Evolutionary conservation across 176 grass and related monocot genomes (phyloP).

Genomic region (barley (Hordeum vulgare)): DNA sequence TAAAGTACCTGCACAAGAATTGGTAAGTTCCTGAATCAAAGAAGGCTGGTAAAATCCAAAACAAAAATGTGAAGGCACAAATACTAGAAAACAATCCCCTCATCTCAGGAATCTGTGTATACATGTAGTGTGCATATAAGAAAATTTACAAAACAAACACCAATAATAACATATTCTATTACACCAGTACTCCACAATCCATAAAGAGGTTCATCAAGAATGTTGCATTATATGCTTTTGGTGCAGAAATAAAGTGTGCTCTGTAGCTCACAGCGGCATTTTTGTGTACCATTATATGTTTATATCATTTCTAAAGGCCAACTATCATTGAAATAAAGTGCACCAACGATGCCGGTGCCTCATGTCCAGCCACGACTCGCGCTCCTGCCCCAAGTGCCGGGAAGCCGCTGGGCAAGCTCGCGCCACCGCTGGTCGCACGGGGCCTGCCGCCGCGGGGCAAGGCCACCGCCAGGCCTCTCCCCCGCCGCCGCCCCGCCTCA

Average conservation of each 20-base stretch:
- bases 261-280: background rate
- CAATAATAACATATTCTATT: background rate
- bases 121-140: background rate
- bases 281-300: background rate
- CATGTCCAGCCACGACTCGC: too few species aligned
- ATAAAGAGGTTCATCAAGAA: background rate
- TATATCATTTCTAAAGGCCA: background rate
- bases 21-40: background rate
- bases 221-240: background rate
- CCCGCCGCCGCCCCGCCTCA: too few species aligned
- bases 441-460: too few species aligned
- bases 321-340: too few species aligned
- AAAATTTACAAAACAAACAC: background rate
- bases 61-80: background rate
- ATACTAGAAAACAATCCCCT: background rate
- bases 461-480: too few species aligned
- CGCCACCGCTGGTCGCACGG: too few species aligned
- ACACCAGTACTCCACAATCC: background rate
- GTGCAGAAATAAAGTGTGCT: background rate
- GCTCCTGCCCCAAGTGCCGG: too few species aligned
- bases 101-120: background rate
- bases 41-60: background rate
- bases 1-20: constrained; percentile 66
- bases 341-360: too few species aligned
- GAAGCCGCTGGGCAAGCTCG: too few species aligned